phyloP scores from a whole-genome alignment of 2,329 filamentous ascomycete genomes.

The Truncatella angustata region DNA sequence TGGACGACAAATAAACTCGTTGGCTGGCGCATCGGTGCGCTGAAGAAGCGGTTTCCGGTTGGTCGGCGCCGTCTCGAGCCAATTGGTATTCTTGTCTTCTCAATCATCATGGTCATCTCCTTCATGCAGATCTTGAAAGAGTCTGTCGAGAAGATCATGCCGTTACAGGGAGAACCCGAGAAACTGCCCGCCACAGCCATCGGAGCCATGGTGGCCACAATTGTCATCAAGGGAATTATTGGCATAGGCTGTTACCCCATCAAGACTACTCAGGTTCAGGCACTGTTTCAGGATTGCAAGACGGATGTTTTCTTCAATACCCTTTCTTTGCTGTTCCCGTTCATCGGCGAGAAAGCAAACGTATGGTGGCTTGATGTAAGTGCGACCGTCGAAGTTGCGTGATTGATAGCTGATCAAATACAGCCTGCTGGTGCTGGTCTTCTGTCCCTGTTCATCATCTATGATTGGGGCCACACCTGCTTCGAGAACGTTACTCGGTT shows the following conservation, averaged over 20 bases:
- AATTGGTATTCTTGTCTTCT: conserved; percentile 61
- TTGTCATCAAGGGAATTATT: conserved; percentile 58
- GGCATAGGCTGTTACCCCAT: conserved; percentile 58
- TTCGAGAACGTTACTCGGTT: conserved; percentile 58
- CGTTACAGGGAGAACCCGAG: conserved; percentile 41
- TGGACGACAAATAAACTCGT: conserved; percentile 60
- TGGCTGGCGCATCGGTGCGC: conserved; percentile 49
- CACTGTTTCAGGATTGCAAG: conserved; percentile 62
- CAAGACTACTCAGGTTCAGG: conserved; percentile 64
- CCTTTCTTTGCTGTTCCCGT: conserved; percentile 59
- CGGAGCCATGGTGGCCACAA: conserved; percentile 54
- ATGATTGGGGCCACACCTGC: conserved; percentile 64
- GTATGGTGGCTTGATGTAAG: conserved; percentile 66
- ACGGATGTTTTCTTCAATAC: conserved; percentile 65
- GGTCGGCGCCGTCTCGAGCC: conserved; percentile 56
- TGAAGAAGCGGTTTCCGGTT: conserved; percentile 57
- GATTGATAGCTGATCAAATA: neutral
- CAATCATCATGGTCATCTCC: conserved; percentile 62
- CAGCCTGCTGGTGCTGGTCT: conserved; percentile 54
- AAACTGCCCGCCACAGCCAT: conserved; percentile 52
- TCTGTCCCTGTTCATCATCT: conserved; percentile 66
- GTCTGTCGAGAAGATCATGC: conserved; percentile 56
- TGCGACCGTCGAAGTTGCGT: neutral
- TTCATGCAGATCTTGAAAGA: conserved; percentile 61
- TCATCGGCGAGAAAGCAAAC: conserved; percentile 56